Evolutionary conservation across 2,329 filamentous ascomycete species (phyloP).

Genomic region (Aspergillus udagawae): DNA sequence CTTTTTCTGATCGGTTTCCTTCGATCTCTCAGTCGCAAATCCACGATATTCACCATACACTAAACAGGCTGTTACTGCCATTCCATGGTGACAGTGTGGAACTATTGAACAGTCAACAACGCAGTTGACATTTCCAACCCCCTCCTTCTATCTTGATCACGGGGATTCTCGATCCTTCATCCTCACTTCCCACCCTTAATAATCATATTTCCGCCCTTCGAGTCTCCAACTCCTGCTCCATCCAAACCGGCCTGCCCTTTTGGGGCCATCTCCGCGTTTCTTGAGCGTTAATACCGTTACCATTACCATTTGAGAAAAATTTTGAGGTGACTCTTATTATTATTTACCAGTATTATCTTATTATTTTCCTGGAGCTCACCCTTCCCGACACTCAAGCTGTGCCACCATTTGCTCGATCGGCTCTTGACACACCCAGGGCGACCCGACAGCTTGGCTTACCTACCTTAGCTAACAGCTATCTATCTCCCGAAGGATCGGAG

Average conservation of each 20-base stretch:
- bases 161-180: constrained; percentile 1
- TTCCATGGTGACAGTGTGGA: neutral
- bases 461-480: neutral
- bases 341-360: neutral
- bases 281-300: neutral
- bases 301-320: neutral
- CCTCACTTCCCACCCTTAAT: constrained; percentile 5
- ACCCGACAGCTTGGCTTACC: constrained; percentile 21
- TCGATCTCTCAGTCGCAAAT: neutral
- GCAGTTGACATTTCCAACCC: neutral
- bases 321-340: neutral
- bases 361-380: neutral
- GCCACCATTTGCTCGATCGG: constrained; percentile 9
- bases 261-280: neutral
- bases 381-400: neutral
- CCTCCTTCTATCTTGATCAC: constrained; percentile 2
- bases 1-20: neutral
- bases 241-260: constrained; percentile 3
- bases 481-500: constrained; percentile 13
- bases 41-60: neutral
- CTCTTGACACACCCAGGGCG: constrained; percentile 9
- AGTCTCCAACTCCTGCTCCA: constrained; percentile 3
- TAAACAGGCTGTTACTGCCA: neutral
- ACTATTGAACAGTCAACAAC: neutral
- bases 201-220: constrained; percentile 1